Percentiles rank a stretch among this genome's conserved stretches.
These are phyloP conservation scores for Atractiella rhizophila DNA, from an alignment of 768 basidiomycete genomes.

Conservation along the genomic window DNA sequence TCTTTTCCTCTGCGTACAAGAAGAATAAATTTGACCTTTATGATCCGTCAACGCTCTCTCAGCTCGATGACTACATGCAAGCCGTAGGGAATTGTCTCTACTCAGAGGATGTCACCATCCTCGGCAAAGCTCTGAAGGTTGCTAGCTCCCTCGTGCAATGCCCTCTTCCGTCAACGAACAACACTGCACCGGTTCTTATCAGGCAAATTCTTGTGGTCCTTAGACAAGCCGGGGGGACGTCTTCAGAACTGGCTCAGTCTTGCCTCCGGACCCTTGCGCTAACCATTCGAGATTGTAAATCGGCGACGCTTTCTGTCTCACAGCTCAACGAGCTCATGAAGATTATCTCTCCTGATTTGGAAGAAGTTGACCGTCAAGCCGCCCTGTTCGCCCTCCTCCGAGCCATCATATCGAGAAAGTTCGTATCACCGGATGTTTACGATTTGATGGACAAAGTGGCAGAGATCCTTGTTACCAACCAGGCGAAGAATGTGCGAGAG, in stretches of 20 bases:
- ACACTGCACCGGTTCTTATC: constrained; percentile 56
- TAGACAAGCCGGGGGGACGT: constrained; percentile 55
- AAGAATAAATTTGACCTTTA: constrained; percentile 65
- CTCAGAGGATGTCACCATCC: constrained; percentile 47
- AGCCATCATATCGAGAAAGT: constrained; percentile 67
- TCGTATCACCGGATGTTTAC: constrained; percentile 88
- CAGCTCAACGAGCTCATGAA: constrained; percentile 58
- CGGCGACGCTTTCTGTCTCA: constrained; percentile 59
- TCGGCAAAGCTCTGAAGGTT: constrained; percentile 50
- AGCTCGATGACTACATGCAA: constrained; percentile 61
- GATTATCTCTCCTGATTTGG: constrained; percentile 62
- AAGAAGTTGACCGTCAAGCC: constrained; percentile 61
- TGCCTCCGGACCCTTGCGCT: constrained; percentile 63
- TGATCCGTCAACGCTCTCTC: constrained; percentile 43
- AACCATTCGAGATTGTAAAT: constrained; percentile 67
- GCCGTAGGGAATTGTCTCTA: constrained; percentile 81
- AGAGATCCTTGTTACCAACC: constrained; percentile 75
- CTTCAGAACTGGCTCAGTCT: constrained; percentile 67
- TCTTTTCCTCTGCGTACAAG: constrained; percentile 65
- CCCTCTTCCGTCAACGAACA: constrained; percentile 46
- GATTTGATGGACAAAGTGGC: constrained; percentile 84
- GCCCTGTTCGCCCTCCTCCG: constrained; percentile 69
- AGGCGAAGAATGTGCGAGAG: constrained; percentile 73
- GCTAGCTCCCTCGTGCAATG: constrained; percentile 58
- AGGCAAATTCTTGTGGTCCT: constrained; percentile 62